phyloP scores from a whole-genome alignment of 2,329 filamentous ascomycete genomes.

The Monascus ruber region DNA sequence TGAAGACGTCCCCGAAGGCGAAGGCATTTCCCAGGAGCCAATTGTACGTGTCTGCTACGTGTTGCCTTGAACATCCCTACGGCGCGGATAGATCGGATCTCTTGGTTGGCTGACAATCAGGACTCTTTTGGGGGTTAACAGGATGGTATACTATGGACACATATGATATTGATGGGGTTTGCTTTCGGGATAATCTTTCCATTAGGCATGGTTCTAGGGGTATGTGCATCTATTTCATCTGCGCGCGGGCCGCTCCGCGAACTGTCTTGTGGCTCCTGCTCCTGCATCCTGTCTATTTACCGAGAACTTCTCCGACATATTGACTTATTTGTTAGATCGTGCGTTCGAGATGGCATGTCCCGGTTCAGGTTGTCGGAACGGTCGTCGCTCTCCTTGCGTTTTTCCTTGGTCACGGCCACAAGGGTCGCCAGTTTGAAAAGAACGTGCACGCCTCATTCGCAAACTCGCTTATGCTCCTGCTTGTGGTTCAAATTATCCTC shows the following conservation, averaged over 20 bases:
- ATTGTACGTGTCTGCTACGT: constrained; percentile 42
- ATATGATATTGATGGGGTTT: constrained; percentile 79
- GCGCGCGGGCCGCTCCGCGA: background rate
- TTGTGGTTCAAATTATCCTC: constrained; percentile 64
- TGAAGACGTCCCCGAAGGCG: constrained; percentile 54
- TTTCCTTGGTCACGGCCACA: constrained; percentile 82
- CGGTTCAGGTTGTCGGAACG: constrained; percentile 65
- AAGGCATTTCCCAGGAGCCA: constrained; percentile 59
- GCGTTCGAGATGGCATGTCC: constrained; percentile 89
- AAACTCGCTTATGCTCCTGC: constrained; percentile 65
- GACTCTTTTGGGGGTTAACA: constrained; percentile 12
- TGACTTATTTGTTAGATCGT: constrained; percentile 50
- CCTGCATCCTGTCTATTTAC: constrained; percentile 5
- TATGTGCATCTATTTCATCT: constrained; percentile 34
- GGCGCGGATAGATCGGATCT: background rate
- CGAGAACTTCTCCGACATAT: background rate
- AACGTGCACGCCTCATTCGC: constrained; percentile 79
- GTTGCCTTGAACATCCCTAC: constrained; percentile 2
- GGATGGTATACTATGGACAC: constrained; percentile 82
- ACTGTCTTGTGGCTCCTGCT: constrained; percentile 1
- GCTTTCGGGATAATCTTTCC: constrained; percentile 90
- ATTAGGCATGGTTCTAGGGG: constrained; percentile 86
- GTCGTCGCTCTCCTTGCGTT: constrained; percentile 71
- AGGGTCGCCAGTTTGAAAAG: constrained; percentile 70
- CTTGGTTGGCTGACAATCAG: constrained; percentile 2